Conservation (phyloP, 2,329 filamentous ascomycete species). For the Stagonosporopsis tanaceti region DNA sequence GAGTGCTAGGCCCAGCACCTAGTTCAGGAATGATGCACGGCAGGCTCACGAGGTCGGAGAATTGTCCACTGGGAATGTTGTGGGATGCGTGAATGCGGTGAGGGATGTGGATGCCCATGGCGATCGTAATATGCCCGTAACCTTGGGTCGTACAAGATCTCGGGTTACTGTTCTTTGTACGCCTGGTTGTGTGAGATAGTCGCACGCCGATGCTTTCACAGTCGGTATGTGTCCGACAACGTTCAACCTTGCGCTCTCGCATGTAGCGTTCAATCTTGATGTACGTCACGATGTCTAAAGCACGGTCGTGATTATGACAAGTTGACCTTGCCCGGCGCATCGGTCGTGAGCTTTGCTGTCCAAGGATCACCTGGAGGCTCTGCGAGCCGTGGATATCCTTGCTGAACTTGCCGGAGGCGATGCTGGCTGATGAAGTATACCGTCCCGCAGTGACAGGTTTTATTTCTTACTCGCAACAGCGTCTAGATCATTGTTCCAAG, state of each 20-base stretch:
- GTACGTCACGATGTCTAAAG: background rate
- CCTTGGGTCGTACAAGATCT: conserved; percentile 9
- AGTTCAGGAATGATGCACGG: background rate
- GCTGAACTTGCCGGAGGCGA: background rate
- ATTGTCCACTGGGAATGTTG: background rate
- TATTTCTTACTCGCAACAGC: background rate
- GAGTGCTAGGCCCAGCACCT: background rate
- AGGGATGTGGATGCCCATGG: conserved; percentile 3
- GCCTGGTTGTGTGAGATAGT: background rate
- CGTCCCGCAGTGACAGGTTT: background rate
- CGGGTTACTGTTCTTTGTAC: conserved; percentile 2
- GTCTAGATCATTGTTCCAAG: background rate
- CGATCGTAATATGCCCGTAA: conserved; percentile 5
- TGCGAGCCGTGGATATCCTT: conserved; percentile 2
- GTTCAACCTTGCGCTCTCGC: background rate
- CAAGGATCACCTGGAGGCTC: background rate
- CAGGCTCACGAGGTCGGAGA: conserved; percentile 3
- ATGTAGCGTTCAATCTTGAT: background rate
- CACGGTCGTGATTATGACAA: background rate
- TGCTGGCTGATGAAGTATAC: background rate
- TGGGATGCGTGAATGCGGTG: background rate
- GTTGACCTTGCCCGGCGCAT: background rate
- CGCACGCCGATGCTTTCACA: background rate
- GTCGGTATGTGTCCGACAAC: background rate
- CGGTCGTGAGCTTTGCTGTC: background rate